Evolutionary conservation across 768 basidiomycete genomes (phyloP).

Genomic region (Hypholoma fasciculare): DNA sequence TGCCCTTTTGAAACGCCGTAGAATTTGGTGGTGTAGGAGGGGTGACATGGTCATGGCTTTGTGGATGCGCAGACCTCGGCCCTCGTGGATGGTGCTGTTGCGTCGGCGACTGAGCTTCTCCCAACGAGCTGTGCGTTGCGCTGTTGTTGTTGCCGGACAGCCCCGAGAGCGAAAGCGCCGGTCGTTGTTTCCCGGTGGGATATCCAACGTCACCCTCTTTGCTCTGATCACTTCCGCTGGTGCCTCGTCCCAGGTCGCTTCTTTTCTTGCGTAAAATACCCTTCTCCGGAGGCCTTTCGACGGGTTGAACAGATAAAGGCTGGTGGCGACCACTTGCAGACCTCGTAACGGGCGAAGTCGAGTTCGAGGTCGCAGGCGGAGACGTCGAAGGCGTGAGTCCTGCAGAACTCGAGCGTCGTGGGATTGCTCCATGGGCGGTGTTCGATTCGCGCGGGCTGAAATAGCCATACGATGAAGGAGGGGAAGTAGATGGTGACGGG

Average conservation of each 20-base stretch:
- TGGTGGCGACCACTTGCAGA: not conserved
- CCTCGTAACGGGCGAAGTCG: not conserved
- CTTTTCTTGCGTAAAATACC: conserved; percentile 1
- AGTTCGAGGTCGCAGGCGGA: not conserved
- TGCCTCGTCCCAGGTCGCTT: not conserved
- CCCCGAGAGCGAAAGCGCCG: not conserved
- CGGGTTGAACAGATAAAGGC: not conserved
- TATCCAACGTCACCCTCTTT: not conserved
- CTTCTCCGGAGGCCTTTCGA: not conserved
- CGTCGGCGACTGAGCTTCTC: not conserved
- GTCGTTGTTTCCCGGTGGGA: not conserved
- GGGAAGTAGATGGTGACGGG: not conserved
- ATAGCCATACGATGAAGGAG: conserved; percentile 6
- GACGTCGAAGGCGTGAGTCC: not conserved
- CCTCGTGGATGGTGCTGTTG: conserved; percentile 2
- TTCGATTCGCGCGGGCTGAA: not conserved
- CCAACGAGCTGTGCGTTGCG: not conserved
- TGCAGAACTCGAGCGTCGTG: conserved; percentile 11
- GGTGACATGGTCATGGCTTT: not conserved
- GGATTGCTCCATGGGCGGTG: not conserved
- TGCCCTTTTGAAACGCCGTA: conserved; percentile 10
- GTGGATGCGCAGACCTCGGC: conserved; percentile 2
- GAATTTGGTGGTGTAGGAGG: not conserved
- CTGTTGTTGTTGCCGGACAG: not conserved
- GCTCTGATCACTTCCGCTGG: not conserved